phyloP scores from a whole-genome alignment of 2,329 filamentous ascomycete genomes.

The Ilyonectria mors-panacis region DNA sequence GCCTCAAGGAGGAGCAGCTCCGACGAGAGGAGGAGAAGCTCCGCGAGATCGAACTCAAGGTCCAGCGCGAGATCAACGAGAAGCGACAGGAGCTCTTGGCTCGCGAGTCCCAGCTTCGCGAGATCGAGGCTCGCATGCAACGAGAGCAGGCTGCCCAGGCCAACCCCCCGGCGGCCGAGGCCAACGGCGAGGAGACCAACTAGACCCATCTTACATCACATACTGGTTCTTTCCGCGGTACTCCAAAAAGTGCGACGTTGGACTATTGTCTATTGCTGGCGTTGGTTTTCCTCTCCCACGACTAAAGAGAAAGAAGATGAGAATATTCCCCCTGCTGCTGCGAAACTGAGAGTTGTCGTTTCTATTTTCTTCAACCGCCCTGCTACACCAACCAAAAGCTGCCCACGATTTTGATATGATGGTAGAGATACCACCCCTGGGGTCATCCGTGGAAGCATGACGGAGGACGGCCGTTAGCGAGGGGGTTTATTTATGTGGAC shows the following conservation, averaged over 20 bases:
- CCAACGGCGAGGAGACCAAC: constrained; percentile 70
- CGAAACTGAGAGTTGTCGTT: constrained; percentile 55
- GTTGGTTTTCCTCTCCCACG: constrained; percentile 62
- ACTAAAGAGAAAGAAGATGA: constrained; percentile 60
- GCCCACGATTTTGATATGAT: constrained; percentile 51
- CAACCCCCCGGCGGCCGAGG: constrained; percentile 58
- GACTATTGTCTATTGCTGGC: constrained; percentile 63
- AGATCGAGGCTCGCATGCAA: constrained; percentile 98
- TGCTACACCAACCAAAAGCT: constrained; percentile 44
- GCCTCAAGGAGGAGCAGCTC: constrained; percentile 99
- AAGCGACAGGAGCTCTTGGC: constrained; percentile 98
- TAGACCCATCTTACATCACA: constrained; percentile 54
- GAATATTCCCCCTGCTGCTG: constrained; percentile 60
- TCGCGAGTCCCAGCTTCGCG: constrained; percentile 97
- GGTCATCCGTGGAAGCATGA: constrained; percentile 33
- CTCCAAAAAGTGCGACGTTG: constrained; percentile 59
- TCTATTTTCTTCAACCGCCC: constrained; percentile 53
- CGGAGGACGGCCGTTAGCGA: constrained; percentile 35
- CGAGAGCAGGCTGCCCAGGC: constrained; percentile 78
- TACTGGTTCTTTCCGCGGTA: constrained; percentile 52
- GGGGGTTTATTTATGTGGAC: constrained; percentile 42
- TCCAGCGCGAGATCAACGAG: constrained; percentile 99
- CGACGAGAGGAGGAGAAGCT: constrained; percentile 99
- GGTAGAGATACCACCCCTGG: constrained; percentile 43
- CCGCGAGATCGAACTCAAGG: constrained; percentile 99